Percentiles rank a stretch among this genome's conserved stretches.
Conservation (phyloP, 352 stramenopile genomes). For the Sclerospora graminicola region DNA sequence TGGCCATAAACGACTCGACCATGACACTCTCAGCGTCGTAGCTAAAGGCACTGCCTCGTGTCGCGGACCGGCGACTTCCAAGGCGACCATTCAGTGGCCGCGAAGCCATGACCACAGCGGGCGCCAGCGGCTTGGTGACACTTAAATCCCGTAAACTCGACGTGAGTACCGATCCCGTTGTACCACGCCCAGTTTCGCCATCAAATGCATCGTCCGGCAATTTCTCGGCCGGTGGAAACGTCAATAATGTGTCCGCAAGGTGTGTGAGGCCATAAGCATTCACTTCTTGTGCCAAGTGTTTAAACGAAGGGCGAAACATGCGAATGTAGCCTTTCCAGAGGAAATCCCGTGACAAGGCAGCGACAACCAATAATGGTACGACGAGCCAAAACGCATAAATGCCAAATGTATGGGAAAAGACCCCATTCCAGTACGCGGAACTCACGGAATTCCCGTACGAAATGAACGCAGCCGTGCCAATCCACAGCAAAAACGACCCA, state of each 20-base stretch:
- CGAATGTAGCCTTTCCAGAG: slow-evolving; percentile 78
- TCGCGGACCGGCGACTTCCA: slow-evolving; percentile 23
- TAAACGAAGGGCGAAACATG: slow-evolving; percentile 76
- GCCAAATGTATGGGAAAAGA: slow-evolving; percentile 64
- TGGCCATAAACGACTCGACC: slow-evolving; percentile 83
- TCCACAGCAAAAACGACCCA: slow-evolving; percentile 58
- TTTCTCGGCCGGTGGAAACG: slow-evolving; percentile 66
- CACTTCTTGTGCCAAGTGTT: slow-evolving; percentile 80
- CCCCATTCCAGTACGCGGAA: slow-evolving; percentile 76
- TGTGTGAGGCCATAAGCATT: slow-evolving; percentile 46
- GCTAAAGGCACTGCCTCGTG: slow-evolving; percentile 74
- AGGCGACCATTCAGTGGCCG: slow-evolving; percentile 20
- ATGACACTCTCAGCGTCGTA: slow-evolving; percentile 86
- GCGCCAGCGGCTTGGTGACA: slow-evolving; percentile 20
- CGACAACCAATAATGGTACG: slow-evolving; percentile 56
- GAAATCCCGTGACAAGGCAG: slow-evolving; percentile 64
- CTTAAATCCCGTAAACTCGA: slow-evolving; percentile 16
- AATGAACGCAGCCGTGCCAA: slow-evolving; percentile 61
- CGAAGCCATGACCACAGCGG: slow-evolving; percentile 20
- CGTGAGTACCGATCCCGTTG: slow-evolving; percentile 11
- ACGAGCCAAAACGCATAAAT: slow-evolving; percentile 69
- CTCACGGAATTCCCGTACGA: slow-evolving; percentile 61
- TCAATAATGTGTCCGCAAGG: slow-evolving; percentile 59
- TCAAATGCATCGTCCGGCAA: slow-evolving; percentile 39
- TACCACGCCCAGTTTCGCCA: slow-evolving; percentile 19